phyloP scores from a whole-genome alignment of 495 filamentous ascomycete species.

The Tuber magnatum region DNA sequence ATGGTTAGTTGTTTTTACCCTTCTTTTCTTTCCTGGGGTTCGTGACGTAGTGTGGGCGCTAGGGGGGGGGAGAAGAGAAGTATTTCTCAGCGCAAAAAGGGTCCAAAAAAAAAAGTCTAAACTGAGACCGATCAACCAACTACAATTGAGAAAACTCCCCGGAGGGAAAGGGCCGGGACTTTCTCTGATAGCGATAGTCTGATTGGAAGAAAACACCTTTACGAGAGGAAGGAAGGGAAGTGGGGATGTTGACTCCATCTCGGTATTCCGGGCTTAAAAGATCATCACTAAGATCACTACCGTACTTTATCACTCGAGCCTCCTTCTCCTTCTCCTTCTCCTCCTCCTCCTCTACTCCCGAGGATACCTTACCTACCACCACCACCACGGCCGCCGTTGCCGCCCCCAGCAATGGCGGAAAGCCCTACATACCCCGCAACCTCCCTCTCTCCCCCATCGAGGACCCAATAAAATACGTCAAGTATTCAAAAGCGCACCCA shows the following conservation, averaged over 20 bases:
- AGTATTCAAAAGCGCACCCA: constrained; percentile 21
- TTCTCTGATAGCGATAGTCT: neutral
- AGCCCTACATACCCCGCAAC: constrained; percentile 23
- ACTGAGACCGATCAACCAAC: neutral
- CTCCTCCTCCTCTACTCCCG: neutral
- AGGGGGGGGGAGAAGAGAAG: neutral
- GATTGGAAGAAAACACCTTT: neutral
- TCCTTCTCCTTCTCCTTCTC: constrained; percentile 1
- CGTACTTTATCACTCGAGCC: neutral
- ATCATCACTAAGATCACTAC: neutral
- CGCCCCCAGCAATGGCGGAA: constrained; percentile 3
- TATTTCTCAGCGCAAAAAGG: neutral
- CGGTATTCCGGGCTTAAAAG: neutral
- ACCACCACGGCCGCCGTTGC: too few species aligned
- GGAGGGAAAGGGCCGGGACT: neutral
- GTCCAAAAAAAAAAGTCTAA: neutral
- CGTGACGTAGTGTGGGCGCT: neutral
- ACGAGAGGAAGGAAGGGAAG: neutral
- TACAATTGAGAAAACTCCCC: neutral
- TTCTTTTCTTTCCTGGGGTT: neutral
- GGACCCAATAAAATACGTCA: constrained; percentile 30
- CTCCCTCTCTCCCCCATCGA: constrained; percentile 28
- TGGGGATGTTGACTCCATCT: neutral
- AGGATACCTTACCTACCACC: neutral
- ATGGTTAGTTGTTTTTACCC: neutral